Conservation (phyloP, 257 asterid genomes). For the Solanum verrucosum region DNA sequence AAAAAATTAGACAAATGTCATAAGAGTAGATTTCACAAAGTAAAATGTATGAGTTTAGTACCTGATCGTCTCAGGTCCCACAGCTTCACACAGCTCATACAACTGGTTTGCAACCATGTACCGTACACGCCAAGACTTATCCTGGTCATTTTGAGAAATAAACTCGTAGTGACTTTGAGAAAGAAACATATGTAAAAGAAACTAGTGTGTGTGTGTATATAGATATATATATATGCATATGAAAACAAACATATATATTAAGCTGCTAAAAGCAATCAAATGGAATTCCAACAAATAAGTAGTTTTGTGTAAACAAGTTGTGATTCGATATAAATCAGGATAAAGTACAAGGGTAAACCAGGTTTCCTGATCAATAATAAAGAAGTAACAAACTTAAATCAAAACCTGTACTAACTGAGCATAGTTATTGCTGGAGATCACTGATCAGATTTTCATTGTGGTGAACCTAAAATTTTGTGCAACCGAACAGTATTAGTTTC, state of each 20-base stretch:
- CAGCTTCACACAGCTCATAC: conserved; percentile 97
- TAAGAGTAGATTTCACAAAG: neutral
- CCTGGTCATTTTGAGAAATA: conserved; percentile 36
- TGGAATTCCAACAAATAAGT: neutral
- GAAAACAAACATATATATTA: neutral
- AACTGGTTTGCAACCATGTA: conserved; percentile 96
- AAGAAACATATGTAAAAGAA: neutral
- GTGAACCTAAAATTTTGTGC: neutral
- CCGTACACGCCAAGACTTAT: conserved; percentile 98
- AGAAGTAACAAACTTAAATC: neutral
- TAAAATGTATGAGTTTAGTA: conserved; percentile 15
- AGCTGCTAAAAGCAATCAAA: neutral
- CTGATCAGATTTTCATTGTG: neutral
- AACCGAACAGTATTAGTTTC: neutral
- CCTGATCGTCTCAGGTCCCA: conserved; percentile 87
- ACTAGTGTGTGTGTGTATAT: neutral
- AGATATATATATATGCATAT: neutral
- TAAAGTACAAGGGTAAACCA: neutral
- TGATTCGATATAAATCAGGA: neutral
- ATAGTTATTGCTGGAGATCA: neutral
- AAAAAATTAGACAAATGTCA: neutral
- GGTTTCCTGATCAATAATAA: neutral
- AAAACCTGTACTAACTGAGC: neutral
- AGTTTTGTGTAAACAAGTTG: neutral
- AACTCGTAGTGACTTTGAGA: neutral